Base-by-base conservation (phyloP, 805 yeast genomes). In the Ogataea haglerorum region DNA sequence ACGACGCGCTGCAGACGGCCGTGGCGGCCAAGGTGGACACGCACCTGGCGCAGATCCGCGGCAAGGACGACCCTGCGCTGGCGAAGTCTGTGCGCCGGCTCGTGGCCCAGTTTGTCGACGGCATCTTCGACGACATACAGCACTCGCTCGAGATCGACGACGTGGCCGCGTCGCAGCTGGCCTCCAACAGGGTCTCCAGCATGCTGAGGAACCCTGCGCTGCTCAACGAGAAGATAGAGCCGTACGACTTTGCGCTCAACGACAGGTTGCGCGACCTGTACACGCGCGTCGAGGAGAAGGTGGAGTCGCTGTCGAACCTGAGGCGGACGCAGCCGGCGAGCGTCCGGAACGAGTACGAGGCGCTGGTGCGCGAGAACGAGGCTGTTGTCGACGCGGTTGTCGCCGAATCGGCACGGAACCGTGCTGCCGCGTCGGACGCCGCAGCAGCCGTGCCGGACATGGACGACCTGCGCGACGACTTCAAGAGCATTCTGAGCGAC, bases 221-320 rank as follows among this genome's bases (percentile, higher is more conserved):
- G 43, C 30, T 53, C 16, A 46, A 50, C 38, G 54, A 51, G 42
- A 72, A 72, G 42, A 70, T 78, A 7, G 93, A 82, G 56, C 88
- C 90, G 1, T 84, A 82, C 58, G 91, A 86, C 54, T 61, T 73
- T 28, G 79, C 72, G 14, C 60, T 84, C 43, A 82, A 83, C 57
- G 80, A 75, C 42, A 58, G 68, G 40, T 71, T 85, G 21, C 66
- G 91, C 34, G 67, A 70, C 35, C 51, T 76, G 35, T 75, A 84
- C 46, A 70, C 70, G 35, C 68, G 72, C 27, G 80, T 85, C 43
- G 95, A 86, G 48, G 72, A 70, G 34, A 76, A 75, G 45, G 77
- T 87, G 0, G 71, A 78, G 1, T 71, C 68, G 41, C 73, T 82
- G 13, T 73, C 86, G 0, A 65, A 67, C 16, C 58, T 81, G 39